Percentiles rank a stretch among this genome's conserved stretches.
phyloP scores from a whole-genome alignment of 1,284 basidiomycete species.

The Rhodotorula sp. region DNA sequence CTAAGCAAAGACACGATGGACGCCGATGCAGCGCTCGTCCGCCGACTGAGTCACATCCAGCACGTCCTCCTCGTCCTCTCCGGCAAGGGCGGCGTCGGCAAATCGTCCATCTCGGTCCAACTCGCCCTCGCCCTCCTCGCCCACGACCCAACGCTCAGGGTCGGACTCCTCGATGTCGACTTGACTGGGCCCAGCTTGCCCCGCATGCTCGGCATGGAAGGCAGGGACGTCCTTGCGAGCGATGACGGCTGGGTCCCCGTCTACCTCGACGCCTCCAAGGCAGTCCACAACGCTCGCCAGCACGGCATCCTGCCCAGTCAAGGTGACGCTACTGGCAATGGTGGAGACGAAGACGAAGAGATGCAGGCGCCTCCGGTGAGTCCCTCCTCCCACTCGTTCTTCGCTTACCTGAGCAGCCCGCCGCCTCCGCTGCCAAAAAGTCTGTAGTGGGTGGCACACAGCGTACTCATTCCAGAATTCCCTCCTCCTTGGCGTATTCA shows the following conservation, averaged over 20 bases:
- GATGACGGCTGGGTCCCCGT: slow-evolving; percentile 98
- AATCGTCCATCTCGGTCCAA: slow-evolving; percentile 92
- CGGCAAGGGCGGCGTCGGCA: slow-evolving; percentile 97
- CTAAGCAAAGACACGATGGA: not conserved
- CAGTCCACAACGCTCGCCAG: not conserved
- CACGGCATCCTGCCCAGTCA: not conserved
- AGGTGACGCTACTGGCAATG: not conserved
- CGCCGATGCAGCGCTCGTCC: slow-evolving; percentile 21
- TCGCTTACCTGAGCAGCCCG: not conserved
- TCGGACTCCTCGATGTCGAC: slow-evolving; percentile 93
- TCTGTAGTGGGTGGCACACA: not conserved
- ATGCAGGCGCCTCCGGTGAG: not conserved
- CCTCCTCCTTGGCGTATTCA: no score
- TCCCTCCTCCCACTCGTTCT: not conserved
- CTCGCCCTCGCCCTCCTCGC: slow-evolving; percentile 81
- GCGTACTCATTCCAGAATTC: not conserved
- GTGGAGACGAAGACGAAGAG: not conserved
- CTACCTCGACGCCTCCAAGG: slow-evolving; percentile 54
- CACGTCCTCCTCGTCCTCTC: slow-evolving; percentile 91
- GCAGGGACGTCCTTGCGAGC: slow-evolving; percentile 77
- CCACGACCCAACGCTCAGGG: slow-evolving; percentile 60
- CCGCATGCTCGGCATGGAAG: slow-evolving; percentile 94
- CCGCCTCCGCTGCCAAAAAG: not conserved
- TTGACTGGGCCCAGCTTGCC: slow-evolving; percentile 96
- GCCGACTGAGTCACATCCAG: slow-evolving; percentile 57